Percentiles rank a stretch among this genome's conserved stretches.
Evolutionary conservation across 2,329 filamentous ascomycete species (phyloP).

Genomic region (Byssothecium circinans): DNA sequence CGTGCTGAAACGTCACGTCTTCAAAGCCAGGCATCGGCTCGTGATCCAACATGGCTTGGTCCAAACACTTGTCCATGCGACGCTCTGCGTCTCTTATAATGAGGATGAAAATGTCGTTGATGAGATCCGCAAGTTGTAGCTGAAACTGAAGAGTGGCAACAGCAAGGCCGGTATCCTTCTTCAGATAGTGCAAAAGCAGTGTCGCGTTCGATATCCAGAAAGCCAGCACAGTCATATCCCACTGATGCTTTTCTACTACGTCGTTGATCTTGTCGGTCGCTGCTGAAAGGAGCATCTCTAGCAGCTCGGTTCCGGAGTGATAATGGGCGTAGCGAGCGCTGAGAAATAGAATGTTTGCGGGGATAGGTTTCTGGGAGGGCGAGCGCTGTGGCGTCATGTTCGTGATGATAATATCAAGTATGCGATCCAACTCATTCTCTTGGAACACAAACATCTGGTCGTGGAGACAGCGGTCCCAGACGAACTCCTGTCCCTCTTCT

Average conservation of each 20-base stretch:
- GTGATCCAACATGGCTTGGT: slow-evolving; percentile 92
- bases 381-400: slow-evolving; percentile 97
- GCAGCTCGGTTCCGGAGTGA: slow-evolving; percentile 82
- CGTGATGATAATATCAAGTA: slow-evolving; percentile 93
- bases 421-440: slow-evolving; percentile 85
- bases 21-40: slow-evolving; percentile 98
- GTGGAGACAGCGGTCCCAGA: slow-evolving; percentile 91
- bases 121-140: slow-evolving; percentile 86
- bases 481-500: slow-evolving; percentile 90
- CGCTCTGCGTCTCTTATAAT: slow-evolving; percentile 96
- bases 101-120: slow-evolving; percentile 97
- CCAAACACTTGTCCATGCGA: slow-evolving; percentile 92
- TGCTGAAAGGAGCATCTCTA: slow-evolving; percentile 76
- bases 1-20: slow-evolving; percentile 94
- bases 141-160: slow-evolving; percentile 86
- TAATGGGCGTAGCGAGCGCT: slow-evolving; percentile 96
- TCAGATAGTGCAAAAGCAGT: slow-evolving; percentile 90
- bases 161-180: slow-evolving; percentile 84
- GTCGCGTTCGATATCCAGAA: slow-evolving; percentile 99
- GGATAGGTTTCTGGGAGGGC: slow-evolving; percentile 95
- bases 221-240: slow-evolving; percentile 99
- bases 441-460: slow-evolving; percentile 99
- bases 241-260: slow-evolving; percentile 92
- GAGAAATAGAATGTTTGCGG: slow-evolving; percentile 94
- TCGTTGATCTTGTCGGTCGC: slow-evolving; percentile 97